Percentiles rank a stretch among this genome's conserved stretches.
These are phyloP conservation scores for Xylaria grammica DNA, from an alignment of 495 filamentous ascomycete genomes.

Conservation along the genomic window DNA sequence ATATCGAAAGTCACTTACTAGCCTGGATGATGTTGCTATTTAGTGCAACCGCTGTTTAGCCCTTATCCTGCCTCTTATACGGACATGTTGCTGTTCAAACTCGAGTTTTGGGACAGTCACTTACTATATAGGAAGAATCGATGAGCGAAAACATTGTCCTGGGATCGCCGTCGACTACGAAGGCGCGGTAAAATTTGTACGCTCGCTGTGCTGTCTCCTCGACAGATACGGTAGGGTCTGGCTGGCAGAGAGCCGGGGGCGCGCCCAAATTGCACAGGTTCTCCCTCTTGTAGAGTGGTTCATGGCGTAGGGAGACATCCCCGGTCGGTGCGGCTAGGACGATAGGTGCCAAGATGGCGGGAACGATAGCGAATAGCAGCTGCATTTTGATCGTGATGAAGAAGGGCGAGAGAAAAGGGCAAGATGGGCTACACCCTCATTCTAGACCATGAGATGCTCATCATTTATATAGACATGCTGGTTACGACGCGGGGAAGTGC, in stretches of 20 bases:
- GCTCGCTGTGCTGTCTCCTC: slow-evolving; percentile 52
- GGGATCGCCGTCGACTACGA: slow-evolving; percentile 53
- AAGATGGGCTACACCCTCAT: slow-evolving; percentile 21
- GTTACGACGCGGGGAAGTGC: slow-evolving; percentile 32
- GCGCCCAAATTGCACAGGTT: slow-evolving; percentile 48
- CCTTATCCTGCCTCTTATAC: neutral
- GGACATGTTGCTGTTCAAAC: neutral
- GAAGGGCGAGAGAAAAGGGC: neutral
- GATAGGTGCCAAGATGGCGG: slow-evolving; percentile 37
- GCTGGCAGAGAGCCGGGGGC: slow-evolving; percentile 47
- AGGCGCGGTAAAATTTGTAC: slow-evolving; percentile 56
- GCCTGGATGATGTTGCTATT: slow-evolving; percentile 52
- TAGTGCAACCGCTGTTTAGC: neutral
- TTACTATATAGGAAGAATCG: slow-evolving; percentile 45
- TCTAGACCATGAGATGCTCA: neutral
- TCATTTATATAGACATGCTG: neutral
- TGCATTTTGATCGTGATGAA: slow-evolving; percentile 39
- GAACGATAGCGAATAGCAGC: slow-evolving; percentile 34
- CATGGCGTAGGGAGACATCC: slow-evolving; percentile 12
- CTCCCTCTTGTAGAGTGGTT: slow-evolving; percentile 41
- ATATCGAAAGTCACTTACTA: slow-evolving; percentile 25
- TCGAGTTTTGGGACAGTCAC: slow-evolving; percentile 7
- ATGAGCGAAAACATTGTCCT: slow-evolving; percentile 55
- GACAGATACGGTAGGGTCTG: slow-evolving; percentile 43
- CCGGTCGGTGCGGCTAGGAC: slow-evolving; percentile 38